phyloP scores from a whole-genome alignment of 192 early-diverging fungal genomes.

The Podila epigama region DNA sequence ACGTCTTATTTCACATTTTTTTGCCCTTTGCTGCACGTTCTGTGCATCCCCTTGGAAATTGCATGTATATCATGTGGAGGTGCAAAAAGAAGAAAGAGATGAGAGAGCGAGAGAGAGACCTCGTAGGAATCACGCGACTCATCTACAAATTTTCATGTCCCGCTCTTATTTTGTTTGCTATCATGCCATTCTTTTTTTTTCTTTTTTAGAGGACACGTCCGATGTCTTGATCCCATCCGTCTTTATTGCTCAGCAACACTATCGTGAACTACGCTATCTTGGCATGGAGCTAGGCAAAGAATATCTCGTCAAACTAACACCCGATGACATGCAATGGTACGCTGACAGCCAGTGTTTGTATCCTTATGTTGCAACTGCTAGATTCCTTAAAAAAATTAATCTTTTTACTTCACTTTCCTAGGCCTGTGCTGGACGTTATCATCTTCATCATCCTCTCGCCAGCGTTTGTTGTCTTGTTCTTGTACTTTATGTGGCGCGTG shows the following conservation, averaged over 20 bases:
- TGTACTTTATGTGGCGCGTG: constrained; percentile 76
- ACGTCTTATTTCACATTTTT: background rate
- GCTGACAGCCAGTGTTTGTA: background rate
- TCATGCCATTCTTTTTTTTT: constrained; percentile 5
- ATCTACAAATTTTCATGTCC: background rate
- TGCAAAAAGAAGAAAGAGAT: no score
- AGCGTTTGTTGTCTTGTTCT: constrained; percentile 76
- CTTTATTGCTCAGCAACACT: constrained; percentile 80
- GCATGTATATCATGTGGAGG: no score
- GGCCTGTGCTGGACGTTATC: constrained; percentile 82
- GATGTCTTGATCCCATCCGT: constrained; percentile 89
- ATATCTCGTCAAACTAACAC: constrained; percentile 25
- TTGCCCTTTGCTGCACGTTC: no score
- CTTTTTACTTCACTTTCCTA: constrained; percentile 6
- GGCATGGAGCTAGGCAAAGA: constrained; percentile 24
- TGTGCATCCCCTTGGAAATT: no score
- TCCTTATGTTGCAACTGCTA: background rate
- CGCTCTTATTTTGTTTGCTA: background rate
- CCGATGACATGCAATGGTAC: constrained; percentile 45
- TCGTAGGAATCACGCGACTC: background rate
- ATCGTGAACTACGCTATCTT: constrained; percentile 61
- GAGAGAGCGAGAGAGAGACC: no score
- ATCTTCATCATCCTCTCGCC: constrained; percentile 87
- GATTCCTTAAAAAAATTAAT: background rate
- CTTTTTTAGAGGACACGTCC: constrained; percentile 73